A percentile compares a stretch with the other conserved stretches of the same genome.
Conservation (phyloP, 129 eudicot species). For the Dittrichia graveolens region DNA sequence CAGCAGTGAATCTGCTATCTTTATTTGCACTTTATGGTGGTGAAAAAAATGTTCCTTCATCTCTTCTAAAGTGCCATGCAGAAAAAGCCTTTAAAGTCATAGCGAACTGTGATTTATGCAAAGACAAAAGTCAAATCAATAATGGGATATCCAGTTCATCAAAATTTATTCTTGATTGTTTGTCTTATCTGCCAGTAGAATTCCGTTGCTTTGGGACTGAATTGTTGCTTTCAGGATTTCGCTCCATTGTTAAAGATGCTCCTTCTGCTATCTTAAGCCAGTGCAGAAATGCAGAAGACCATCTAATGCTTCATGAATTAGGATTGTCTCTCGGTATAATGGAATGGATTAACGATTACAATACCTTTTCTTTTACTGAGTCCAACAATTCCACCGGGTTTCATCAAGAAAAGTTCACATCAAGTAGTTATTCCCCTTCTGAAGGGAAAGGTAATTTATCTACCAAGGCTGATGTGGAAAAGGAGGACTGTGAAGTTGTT, state of each 20-base stretch:
- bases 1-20: slow-evolving; percentile 71
- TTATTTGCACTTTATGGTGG: slow-evolving; percentile 74
- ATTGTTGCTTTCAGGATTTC: slow-evolving; percentile 72
- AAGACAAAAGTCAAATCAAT: slow-evolving; percentile 22
- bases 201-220: slow-evolving; percentile 69
- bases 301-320: slow-evolving; percentile 76
- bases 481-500: slow-evolving; percentile 26
- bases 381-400: slow-evolving; percentile 29
- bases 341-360: slow-evolving; percentile 85
- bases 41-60: slow-evolving; percentile 54
- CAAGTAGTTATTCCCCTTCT: slow-evolving; percentile 25
- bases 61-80: slow-evolving; percentile 73
- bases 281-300: slow-evolving; percentile 60
- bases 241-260: slow-evolving; percentile 58
- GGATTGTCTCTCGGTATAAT: slow-evolving; percentile 79
- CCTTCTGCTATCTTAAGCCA: slow-evolving; percentile 60
- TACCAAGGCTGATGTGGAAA: slow-evolving; percentile 26
- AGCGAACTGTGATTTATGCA: slow-evolving; percentile 23
- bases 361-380: slow-evolving; percentile 37
- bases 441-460: slow-evolving; percentile 31
- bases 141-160: slow-evolving; percentile 40
- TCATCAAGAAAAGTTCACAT: slow-evolving; percentile 27
- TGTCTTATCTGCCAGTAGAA: slow-evolving; percentile 71
- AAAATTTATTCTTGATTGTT: slow-evolving; percentile 62
- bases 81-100: slow-evolving; percentile 70